phyloP scores from a whole-genome alignment of 2,329 filamentous ascomycete genomes.

The Beauveria scarabaeidicola region DNA sequence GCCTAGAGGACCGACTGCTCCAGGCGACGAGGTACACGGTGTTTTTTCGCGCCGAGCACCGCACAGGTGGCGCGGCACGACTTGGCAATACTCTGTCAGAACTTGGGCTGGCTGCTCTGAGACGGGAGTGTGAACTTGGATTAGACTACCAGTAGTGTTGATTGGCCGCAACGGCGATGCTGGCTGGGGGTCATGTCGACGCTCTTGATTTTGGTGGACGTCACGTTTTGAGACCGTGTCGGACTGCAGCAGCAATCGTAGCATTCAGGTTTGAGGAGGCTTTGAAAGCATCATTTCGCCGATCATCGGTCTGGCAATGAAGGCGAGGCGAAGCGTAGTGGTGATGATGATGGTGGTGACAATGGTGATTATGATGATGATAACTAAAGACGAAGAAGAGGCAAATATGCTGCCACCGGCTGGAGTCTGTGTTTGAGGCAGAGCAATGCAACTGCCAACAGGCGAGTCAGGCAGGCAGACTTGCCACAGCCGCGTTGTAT shows the following conservation, averaged over 20 bases:
- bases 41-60: neutral
- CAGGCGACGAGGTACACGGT: neutral
- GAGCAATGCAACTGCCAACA: neutral
- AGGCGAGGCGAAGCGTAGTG: neutral
- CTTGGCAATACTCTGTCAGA: neutral
- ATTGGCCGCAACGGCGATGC: neutral
- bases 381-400: neutral
- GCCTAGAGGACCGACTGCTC: neutral
- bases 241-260: neutral
- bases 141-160: neutral
- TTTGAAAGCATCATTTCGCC: neutral
- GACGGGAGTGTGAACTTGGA: neutral
- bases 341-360: neutral
- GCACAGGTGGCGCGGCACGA: neutral
- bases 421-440: constrained; percentile 8
- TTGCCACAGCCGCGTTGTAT: neutral
- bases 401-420: neutral
- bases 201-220: neutral
- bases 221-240: neutral
- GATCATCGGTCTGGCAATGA: neutral
- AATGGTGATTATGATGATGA: neutral
- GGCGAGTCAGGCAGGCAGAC: neutral
- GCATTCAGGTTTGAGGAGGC: neutral
- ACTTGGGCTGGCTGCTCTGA: too few relatives aligned
- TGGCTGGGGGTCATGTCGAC: neutral